phyloP scores from a whole-genome alignment of 768 basidiomycete genomes.

The Suillus clintonianus region DNA sequence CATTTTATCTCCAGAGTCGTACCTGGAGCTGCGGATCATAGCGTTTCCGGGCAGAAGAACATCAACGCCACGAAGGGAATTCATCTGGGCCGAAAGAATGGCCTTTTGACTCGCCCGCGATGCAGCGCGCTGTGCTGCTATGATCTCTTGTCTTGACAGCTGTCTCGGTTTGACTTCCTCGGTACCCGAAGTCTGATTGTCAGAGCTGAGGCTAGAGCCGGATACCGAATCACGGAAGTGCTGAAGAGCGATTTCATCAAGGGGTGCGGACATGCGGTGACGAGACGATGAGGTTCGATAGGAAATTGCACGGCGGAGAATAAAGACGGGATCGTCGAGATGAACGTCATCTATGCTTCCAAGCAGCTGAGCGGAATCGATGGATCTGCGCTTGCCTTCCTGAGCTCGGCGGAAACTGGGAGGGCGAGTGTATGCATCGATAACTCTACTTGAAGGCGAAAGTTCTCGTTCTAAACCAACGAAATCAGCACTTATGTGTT shows the following conservation, averaged over 20 bases:
- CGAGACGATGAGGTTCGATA: slow-evolving; percentile 74
- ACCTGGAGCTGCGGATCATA: slow-evolving; percentile 81
- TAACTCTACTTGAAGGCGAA: slow-evolving; percentile 75
- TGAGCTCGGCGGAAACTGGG: slow-evolving; percentile 66
- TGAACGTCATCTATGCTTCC: slow-evolving; percentile 75
- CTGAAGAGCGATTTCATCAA: slow-evolving; percentile 83
- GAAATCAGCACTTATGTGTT: slow-evolving; percentile 8
- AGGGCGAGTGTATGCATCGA: slow-evolving; percentile 80
- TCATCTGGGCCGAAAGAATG: slow-evolving; percentile 82
- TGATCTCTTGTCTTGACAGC: slow-evolving; percentile 82
- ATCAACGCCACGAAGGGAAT: slow-evolving; percentile 86
- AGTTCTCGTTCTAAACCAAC: slow-evolving; percentile 68
- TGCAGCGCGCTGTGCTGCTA: slow-evolving; percentile 88
- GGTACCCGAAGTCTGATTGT: slow-evolving; percentile 25
- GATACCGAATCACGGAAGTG: slow-evolving; percentile 65
- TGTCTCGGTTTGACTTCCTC: slow-evolving; percentile 43
- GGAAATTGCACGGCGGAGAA: slow-evolving; percentile 79
- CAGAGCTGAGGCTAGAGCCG: slow-evolving; percentile 59
- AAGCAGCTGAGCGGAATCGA: slow-evolving; percentile 75
- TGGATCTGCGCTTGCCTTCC: slow-evolving; percentile 79
- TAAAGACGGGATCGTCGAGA: slow-evolving; percentile 85
- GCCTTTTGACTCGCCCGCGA: slow-evolving; percentile 84
- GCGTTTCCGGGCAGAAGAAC: slow-evolving; percentile 84
- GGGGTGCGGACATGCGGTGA: slow-evolving; percentile 69
- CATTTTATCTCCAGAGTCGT: slow-evolving; percentile 68